Evolutionary conservation across 306 rosid genomes (phyloP), one percentile per base, ranked within the genome.

Genomic region (Begonia loranthoides): DNA sequence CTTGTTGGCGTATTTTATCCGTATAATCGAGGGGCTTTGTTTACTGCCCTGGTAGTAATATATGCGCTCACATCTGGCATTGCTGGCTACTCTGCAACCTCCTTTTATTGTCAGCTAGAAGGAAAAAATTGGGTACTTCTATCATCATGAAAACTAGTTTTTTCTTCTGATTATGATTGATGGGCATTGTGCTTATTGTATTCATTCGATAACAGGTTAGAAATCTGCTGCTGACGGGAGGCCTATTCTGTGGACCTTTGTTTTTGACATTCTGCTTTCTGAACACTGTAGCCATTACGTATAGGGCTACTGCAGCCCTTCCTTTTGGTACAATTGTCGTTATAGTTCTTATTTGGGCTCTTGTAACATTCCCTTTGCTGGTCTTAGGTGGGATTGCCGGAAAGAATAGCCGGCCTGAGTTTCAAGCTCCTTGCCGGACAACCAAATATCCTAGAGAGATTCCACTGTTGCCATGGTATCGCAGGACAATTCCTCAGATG

Each of bases 401-500:
- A 28, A 28, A 28, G 36, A 28, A 28, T 28, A 28, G 36, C 36
- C 36, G 9, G 36, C 8, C 36, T 28, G 36, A 28, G 36, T 28
- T 28, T 28, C 36, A 28, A 28, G 36, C 36, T 4, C 36, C 36
- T 7, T 28, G 36, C 9, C 36, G 36, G 36, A 28, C 36, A 0
- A 7, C 36, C 36, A 28, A 28, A 28, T 28, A 28, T 28, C 36
- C 36, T 7, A 28, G 36, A 28, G 77, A 28, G 36, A 28, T 28
- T 28, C 36, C 36, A 28, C 36, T 1, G 7, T 28, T 28, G 36
- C 79, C 56, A 92, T 69, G 95, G 95, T 49, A 79, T 86, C 54
- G 95, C 93, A 0, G 93, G 95, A 74, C 83, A 17, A 9, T 86
- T 66, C 95, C 95, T 50, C 95, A 86, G 76, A 82, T 86, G 95